A percentile compares a stretch with the other conserved stretches of the same genome.
Conservation (phyloP, 495 filamentous ascomycete genomes). For the Xanthoparmelia taractica region DNA sequence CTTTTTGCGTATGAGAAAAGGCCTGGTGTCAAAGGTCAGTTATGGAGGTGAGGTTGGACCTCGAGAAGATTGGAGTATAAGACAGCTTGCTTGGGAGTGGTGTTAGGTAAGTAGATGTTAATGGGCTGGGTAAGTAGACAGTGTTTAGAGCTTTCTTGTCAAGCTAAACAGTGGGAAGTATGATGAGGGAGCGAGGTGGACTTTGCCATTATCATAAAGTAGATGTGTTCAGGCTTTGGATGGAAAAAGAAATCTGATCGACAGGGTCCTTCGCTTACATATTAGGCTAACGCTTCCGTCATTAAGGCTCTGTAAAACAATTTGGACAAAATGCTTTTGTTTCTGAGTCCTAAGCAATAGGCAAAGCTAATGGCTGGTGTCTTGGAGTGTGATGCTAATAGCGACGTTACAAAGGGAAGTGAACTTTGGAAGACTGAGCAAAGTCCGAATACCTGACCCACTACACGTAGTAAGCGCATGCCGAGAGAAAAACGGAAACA, state of each 20-base stretch:
- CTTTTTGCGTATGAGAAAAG: neutral
- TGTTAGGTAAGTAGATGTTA: neutral
- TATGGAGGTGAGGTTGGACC: neutral
- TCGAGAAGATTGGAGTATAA: neutral
- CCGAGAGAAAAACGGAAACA: neutral
- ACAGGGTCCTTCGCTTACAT: constrained; percentile 6
- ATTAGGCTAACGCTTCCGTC: neutral
- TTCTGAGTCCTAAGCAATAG: neutral
- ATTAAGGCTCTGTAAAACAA: neutral
- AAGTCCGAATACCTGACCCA: neutral
- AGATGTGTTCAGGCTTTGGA: neutral
- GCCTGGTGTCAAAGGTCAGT: neutral
- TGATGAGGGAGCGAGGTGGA: neutral
- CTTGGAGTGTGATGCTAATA: neutral
- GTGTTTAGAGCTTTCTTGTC: neutral
- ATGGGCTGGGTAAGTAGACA: neutral
- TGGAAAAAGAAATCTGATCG: neutral
- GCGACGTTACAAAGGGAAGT: neutral
- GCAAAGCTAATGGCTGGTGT: neutral
- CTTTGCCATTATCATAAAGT: neutral
- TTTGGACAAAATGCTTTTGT: neutral
- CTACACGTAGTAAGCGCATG: neutral
- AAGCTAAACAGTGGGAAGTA: neutral
- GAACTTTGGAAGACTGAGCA: neutral
- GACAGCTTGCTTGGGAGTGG: neutral